Conservation (phyloP, 768 basidiomycete species). For the Lactarius evosmus region DNA sequence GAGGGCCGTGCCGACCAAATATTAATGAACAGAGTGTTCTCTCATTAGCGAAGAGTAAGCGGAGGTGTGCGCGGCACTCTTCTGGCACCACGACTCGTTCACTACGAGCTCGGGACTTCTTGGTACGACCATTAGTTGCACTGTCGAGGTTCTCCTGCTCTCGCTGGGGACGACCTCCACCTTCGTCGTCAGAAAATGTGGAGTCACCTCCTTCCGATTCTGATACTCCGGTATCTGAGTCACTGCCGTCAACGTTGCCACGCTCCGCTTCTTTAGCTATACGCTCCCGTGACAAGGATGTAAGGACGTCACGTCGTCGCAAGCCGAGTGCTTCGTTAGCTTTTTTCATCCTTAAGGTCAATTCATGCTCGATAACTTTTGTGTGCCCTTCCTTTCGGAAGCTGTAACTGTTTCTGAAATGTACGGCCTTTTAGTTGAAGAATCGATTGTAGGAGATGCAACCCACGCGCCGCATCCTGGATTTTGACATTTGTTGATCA, state of each 20-base stretch:
- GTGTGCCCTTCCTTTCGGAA: slow-evolving; percentile 92
- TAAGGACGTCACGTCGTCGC: slow-evolving; percentile 74
- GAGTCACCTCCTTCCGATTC: slow-evolving; percentile 50
- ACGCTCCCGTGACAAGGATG: slow-evolving; percentile 40
- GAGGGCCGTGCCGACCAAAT: slow-evolving; percentile 90
- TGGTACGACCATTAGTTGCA: slow-evolving; percentile 75
- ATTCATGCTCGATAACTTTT: slow-evolving; percentile 92
- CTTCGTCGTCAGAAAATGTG: slow-evolving; percentile 50
- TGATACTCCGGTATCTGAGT: slow-evolving; percentile 50
- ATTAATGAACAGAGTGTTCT: slow-evolving; percentile 77
- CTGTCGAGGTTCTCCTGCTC: slow-evolving; percentile 32
- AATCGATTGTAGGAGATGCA: neutral
- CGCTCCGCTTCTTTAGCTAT: neutral
- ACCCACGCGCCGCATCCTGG: slow-evolving; percentile 77
- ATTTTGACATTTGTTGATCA: slow-evolving; percentile 73
- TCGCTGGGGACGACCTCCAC: slow-evolving; percentile 33
- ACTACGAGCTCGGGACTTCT: slow-evolving; percentile 73
- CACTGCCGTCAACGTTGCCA: slow-evolving; percentile 29
- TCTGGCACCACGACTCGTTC: slow-evolving; percentile 89
- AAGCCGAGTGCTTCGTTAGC: slow-evolving; percentile 49
- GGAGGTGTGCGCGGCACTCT: slow-evolving; percentile 92
- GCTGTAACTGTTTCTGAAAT: slow-evolving; percentile 67
- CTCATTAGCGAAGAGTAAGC: slow-evolving; percentile 84
- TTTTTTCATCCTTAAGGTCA: slow-evolving; percentile 74
- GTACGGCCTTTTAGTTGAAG: slow-evolving; percentile 6